Evolutionary conservation across 2,329 filamentous ascomycete genomes (phyloP), one percentile per base, ranked within the genome.

Genomic region (Penicillium nordicum): DNA sequence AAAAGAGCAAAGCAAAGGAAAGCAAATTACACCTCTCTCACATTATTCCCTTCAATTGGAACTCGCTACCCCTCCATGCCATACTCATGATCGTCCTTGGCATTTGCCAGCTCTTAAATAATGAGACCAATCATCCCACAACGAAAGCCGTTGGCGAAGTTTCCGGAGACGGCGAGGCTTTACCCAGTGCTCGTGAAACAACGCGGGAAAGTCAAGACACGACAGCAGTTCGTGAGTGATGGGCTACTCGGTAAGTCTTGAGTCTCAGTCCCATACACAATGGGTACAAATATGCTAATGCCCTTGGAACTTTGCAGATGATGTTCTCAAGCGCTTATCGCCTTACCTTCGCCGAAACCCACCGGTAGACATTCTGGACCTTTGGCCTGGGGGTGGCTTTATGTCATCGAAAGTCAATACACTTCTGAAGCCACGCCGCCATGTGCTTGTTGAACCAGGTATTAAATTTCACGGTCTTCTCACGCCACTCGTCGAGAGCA

Each of bases 331-430:
- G 7, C 89, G 89, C 58, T 76, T 95, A n/a, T 84, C 82, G 2
- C 81, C 83, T 1, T 85, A 85, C 3, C 80, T 97, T 18, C 76
- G 84, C 34, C 82, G 84, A 43, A 87, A 94, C 72, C 77, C 80
- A 48, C 89, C 90, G 52, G 92, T 92, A 74, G 92, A 96, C 66
- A 82, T 97, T 43, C 78, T 99, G 65, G 93, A 97, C 69, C 78
- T 96, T 54, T 90, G 92, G 71, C 93, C 93, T 0, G 92, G 92
- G 14, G 77, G 78, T 1, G 90, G 92, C 9, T 52, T 96, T 2
- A 94, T 88, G 84, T 96, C 92, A 34, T 78, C 79, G 29, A 89
- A 88, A 66, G 78, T 97, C 0, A 86, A 96, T 69, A 80, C 90
- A 0, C 76, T 82, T 44, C 79, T 99, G 8, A 77, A 90, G 66